Conservation (phyloP, 805 yeast species). For the Lipomyces anomalus region DNA sequence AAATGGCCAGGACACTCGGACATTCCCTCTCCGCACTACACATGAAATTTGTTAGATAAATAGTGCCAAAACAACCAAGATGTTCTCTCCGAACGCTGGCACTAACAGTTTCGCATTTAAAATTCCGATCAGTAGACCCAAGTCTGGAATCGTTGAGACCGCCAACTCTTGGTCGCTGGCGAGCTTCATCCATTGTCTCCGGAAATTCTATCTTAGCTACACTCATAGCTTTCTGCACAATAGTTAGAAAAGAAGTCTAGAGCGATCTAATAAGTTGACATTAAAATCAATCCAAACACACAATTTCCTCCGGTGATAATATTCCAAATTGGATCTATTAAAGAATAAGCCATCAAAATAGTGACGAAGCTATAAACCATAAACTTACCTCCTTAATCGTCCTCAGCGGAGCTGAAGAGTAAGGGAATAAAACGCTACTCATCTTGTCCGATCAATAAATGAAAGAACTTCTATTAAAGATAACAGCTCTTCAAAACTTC, state of each 20-base stretch:
- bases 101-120: conserved; percentile 82
- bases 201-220: conserved; percentile 98
- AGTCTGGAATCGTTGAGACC: conserved; percentile 96
- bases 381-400: conserved; percentile 85
- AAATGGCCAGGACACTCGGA: conserved; percentile 99
- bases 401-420: conserved; percentile 97
- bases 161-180: conserved; percentile 90
- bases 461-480: not conserved
- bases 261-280: not conserved
- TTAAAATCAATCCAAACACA: conserved; percentile 29
- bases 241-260: conserved; percentile 1
- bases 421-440: conserved; percentile 52
- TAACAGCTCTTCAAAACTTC: not conserved
- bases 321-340: conserved; percentile 86
- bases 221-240: conserved; percentile 72
- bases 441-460: conserved; percentile 5
- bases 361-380: not conserved
- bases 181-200: conserved; percentile 98
- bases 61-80: not conserved
- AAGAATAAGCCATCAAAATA: conserved; percentile 3
- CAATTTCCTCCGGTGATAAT: conserved; percentile 91
- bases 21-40: conserved; percentile 92
- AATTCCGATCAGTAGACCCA: conserved; percentile 95
- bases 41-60: conserved; percentile 4
- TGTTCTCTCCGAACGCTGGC: not conserved